Evolutionary conservation across 176 grass and related monocot genomes (phyloP).

Genomic region (Eragrostis nindensis): DNA sequence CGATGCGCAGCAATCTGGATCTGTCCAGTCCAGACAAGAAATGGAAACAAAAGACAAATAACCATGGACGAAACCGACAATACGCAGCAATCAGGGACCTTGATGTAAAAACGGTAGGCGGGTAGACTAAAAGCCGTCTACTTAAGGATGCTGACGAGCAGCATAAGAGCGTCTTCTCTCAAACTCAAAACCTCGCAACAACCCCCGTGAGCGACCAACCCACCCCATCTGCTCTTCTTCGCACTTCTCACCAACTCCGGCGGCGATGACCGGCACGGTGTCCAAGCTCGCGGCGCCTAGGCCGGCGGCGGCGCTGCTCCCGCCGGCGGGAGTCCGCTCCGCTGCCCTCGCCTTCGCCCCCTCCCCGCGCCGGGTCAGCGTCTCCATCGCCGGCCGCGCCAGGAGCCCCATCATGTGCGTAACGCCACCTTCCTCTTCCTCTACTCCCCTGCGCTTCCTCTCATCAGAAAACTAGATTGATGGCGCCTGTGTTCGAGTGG

Average conservation of each 20-base stretch:
- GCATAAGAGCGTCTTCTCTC: not conserved
- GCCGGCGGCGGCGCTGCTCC: constrained; percentile 16
- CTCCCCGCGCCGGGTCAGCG: constrained; percentile 39
- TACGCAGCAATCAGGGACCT: fast-evolving
- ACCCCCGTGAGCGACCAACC: constrained; percentile 41
- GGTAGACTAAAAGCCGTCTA: not conserved
- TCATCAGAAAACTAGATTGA: not conserved
- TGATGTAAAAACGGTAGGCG: not conserved
- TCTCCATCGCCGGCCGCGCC: constrained; percentile 58
- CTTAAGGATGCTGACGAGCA: constrained; percentile 35
- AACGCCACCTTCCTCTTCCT: not conserved
- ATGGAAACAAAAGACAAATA: not conserved
- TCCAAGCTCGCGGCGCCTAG: constrained; percentile 55
- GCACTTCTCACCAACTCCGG: constrained; percentile 51
- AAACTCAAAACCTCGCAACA: constrained; percentile 37
- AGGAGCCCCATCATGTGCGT: constrained; percentile 57
- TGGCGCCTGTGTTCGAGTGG: not conserved
- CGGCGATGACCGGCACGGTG: constrained; percentile 48
- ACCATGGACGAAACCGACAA: fast-evolving
- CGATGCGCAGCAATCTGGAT: fast-evolving
- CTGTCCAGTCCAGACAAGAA: no score
- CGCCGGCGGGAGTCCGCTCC: constrained; percentile 22
- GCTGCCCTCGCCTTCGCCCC: constrained; percentile 34
- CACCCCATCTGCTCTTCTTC: not conserved
- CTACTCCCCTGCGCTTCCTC: no score